phyloP scores from a whole-genome alignment of 352 stramenopile species.

The Phytophthora citrophthora region DNA sequence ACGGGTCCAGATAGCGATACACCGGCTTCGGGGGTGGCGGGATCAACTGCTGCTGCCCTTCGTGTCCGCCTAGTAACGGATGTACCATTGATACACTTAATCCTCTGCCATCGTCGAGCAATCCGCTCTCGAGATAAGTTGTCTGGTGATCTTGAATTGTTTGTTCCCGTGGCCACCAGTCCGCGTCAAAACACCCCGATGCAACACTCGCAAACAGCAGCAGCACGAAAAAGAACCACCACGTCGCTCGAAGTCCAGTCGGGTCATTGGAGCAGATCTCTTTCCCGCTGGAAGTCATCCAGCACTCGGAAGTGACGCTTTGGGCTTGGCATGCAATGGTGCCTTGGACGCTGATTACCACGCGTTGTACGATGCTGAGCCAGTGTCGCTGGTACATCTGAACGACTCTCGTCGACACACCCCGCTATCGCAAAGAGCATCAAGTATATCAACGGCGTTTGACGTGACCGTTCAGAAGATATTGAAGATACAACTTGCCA shows the following conservation, averaged over 20 bases:
- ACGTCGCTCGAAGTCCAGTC: slow-evolving; percentile 50
- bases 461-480: neutral
- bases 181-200: slow-evolving; percentile 42
- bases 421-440: too few species aligned
- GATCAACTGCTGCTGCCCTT: slow-evolving; percentile 12
- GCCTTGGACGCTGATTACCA: slow-evolving; percentile 8
- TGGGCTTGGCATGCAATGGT: slow-evolving; percentile 13
- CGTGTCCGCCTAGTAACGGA: slow-evolving; percentile 25
- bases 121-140: slow-evolving; percentile 16
- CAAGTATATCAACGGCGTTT: neutral
- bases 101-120: slow-evolving; percentile 7
- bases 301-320: slow-evolving; percentile 54
- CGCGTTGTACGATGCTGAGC: neutral
- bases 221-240: slow-evolving; percentile 77
- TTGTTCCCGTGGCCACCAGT: slow-evolving; percentile 30
- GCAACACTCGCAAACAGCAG: slow-evolving; percentile 46
- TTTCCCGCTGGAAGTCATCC: slow-evolving; percentile 55
- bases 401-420: neutral
- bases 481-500: too few species aligned
- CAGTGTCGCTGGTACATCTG: slow-evolving; percentile 7
- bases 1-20: slow-evolving; percentile 54
- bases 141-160: slow-evolving; percentile 6
- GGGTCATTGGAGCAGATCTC: slow-evolving; percentile 64
- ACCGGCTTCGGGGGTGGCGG: slow-evolving; percentile 35
- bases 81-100: slow-evolving; percentile 23